These are phyloP conservation scores for Immersiporthe knoxdaviesiana DNA, from an alignment of 2,329 filamentous ascomycete genomes.

Conservation along the genomic window DNA sequence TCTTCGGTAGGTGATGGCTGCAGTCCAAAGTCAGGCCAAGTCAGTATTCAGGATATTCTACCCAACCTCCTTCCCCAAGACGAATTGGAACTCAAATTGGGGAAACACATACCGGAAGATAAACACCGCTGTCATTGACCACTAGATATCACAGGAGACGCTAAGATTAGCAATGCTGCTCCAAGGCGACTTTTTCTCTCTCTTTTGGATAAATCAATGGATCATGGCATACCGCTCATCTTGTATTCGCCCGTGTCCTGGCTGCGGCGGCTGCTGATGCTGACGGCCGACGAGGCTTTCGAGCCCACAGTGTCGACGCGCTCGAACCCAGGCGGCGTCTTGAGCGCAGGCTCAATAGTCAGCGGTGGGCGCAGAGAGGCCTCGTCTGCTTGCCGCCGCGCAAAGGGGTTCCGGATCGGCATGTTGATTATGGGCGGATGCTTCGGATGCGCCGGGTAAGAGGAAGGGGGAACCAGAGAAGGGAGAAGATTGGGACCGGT, in stretches of 20 bases:
- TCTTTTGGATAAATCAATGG: no score
- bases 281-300: constrained; percentile 64
- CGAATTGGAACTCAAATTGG: constrained; percentile 10
- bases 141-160: constrained; percentile 57
- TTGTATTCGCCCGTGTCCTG: constrained; percentile 75
- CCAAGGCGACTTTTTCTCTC: no score
- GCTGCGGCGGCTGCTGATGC: constrained; percentile 60
- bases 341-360: constrained; percentile 45
- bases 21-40: constrained; percentile 29
- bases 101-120: constrained; percentile 73
- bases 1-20: constrained; percentile 88
- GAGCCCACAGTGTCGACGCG: constrained; percentile 65
- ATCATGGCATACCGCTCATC: constrained; percentile 68
- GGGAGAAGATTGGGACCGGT: not conserved
- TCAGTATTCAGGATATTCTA: not conserved
- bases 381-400: constrained; percentile 60
- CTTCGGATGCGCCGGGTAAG: constrained; percentile 4
- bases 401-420: constrained; percentile 76
- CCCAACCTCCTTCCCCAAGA: no score
- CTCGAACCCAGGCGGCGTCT: constrained; percentile 54
- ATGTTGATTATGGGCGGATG: constrained; percentile 44
- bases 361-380: constrained; percentile 55
- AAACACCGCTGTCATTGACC: constrained; percentile 93
- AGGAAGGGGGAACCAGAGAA: not conserved
- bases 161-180: constrained; percentile 15